Base-by-base conservation (phyloP, 371 early-diverging fungal species). In the Thermomucor indicae-seudaticae region DNA sequence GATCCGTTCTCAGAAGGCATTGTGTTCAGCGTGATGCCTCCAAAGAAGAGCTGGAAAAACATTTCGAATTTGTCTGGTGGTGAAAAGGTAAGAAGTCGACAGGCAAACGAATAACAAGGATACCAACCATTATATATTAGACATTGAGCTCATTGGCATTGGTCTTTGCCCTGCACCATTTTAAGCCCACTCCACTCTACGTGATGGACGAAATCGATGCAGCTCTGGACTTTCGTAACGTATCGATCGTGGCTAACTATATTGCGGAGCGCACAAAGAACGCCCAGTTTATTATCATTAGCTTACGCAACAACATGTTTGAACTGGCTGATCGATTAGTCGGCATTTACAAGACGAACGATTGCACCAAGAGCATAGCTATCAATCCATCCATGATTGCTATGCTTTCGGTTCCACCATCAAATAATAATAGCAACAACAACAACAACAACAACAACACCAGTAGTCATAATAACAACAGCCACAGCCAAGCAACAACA, bases 151-250 rank as follows among this genome's bases (percentile, higher is more conserved):
- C 98, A 16, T 79, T 99, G 30, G 97, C 99, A 1, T 82, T 99
- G 30, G 98, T 99, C 11, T 99, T 99, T 84, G 99, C 99, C 0
- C 80, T 99, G 42, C 99, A 99, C 68, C 97, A 95, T 67, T 99
- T 89, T 82, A 96, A 95, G 58, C 99, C 99, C 2, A 98, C 98
- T 8, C 98, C 99, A 12, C 77, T 99, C 19, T 99, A 99, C 72
- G 95, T 99, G 17, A 99, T 99, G 99, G 99, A 99, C 75, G 99
- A 99, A 72, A 99, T 99, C 59, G 99, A 99, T 70, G 99, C 99
- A 0, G 99, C 99, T 2, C 77, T 99, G 35, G 99, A 99, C 69
- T 99, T 97, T 76, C 88, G 98, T 53, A 99, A 99, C 70, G 99
- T 99, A 7, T 94, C 97, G 25, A 96, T 99, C 65, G 93, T 99